Conservation (phyloP, 352 stramenopile genomes). For the Phytophthora crassamura region DNA sequence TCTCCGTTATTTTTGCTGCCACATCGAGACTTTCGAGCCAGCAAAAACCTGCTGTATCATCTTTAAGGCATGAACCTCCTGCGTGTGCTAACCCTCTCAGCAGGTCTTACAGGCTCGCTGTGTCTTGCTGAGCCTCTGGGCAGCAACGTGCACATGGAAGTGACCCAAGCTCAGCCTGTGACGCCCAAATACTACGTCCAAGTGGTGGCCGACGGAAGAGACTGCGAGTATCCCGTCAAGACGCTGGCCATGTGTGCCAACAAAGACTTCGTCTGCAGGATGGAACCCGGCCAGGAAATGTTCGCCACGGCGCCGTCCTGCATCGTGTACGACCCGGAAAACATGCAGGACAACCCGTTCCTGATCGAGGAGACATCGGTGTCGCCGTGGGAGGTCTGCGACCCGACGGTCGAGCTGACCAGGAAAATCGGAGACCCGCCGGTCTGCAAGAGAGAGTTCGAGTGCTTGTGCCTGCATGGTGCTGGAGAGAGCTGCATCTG, state of each 20-base stretch:
- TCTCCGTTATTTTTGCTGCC: neutral
- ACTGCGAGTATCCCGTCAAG: constrained; percentile 34
- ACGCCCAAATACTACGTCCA: constrained; percentile 33
- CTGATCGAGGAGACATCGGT: constrained; percentile 36
- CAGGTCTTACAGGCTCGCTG: neutral
- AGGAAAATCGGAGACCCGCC: constrained; percentile 42
- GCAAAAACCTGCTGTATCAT: constrained; percentile 10
- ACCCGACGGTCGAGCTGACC: constrained; percentile 30
- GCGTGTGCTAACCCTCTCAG: constrained; percentile 6
- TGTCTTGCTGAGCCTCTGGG: constrained; percentile 4
- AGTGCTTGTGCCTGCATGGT: constrained; percentile 42
- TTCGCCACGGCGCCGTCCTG: constrained; percentile 44
- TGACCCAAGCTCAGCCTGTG: constrained; percentile 1
- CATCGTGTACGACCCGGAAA: constrained; percentile 41
- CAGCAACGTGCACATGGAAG: constrained; percentile 14
- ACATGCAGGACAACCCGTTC: constrained; percentile 46
- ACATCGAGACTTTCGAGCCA: constrained; percentile 10
- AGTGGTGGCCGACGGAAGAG: constrained; percentile 39
- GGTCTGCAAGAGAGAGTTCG: constrained; percentile 51
- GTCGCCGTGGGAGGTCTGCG: constrained; percentile 43
- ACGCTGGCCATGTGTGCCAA: constrained; percentile 52
- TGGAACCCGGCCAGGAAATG: constrained; percentile 51
- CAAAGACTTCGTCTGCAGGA: constrained; percentile 54
- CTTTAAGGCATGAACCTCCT: constrained; percentile 7
- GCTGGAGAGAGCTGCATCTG: constrained; percentile 36